Evolutionary conservation across 495 filamentous ascomycete species (phyloP).

Genomic region (Gamarada debralockiae): DNA sequence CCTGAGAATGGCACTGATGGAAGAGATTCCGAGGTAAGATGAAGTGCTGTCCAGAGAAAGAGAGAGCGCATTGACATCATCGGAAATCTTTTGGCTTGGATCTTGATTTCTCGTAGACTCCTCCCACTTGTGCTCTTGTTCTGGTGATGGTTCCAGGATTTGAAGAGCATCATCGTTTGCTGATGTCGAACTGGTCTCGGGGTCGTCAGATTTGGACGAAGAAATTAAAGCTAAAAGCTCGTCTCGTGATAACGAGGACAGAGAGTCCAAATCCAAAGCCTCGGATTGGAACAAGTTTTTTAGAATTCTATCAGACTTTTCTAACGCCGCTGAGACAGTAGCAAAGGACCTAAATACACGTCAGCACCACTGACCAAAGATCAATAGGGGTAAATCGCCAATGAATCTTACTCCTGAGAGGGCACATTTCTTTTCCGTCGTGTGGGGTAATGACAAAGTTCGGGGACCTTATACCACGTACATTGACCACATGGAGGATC

Average conservation of each 20-base stretch:
- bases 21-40: slow-evolving; percentile 77
- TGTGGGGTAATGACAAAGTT: slow-evolving; percentile 57
- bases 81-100: slow-evolving; percentile 62
- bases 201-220: slow-evolving; percentile 34
- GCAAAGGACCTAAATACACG: slow-evolving; percentile 39
- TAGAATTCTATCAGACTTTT: slow-evolving; percentile 53
- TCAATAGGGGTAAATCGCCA: slow-evolving; percentile 8
- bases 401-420: slow-evolving; percentile 41
- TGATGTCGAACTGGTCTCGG: slow-evolving; percentile 29
- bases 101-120: slow-evolving; percentile 51
- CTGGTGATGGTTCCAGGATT: slow-evolving; percentile 49
- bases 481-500: slow-evolving; percentile 52
- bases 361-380: not conserved
- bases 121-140: slow-evolving; percentile 52
- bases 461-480: slow-evolving; percentile 50
- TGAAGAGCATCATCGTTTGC: slow-evolving; percentile 41
- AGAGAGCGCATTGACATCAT: slow-evolving; percentile 81
- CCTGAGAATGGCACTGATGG: slow-evolving; percentile 74
- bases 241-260: slow-evolving; percentile 47
- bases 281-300: slow-evolving; percentile 50
- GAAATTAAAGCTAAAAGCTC: slow-evolving; percentile 50
- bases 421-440: slow-evolving; percentile 54
- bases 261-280: slow-evolving; percentile 43
- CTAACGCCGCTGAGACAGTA: slow-evolving; percentile 52
- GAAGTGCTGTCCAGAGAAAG: slow-evolving; percentile 65